A percentile compares a stretch with the other conserved stretches of the same genome.
phyloP scores from a whole-genome alignment of 1,284 basidiomycete genomes.

The Ustilago xerochloae region DNA sequence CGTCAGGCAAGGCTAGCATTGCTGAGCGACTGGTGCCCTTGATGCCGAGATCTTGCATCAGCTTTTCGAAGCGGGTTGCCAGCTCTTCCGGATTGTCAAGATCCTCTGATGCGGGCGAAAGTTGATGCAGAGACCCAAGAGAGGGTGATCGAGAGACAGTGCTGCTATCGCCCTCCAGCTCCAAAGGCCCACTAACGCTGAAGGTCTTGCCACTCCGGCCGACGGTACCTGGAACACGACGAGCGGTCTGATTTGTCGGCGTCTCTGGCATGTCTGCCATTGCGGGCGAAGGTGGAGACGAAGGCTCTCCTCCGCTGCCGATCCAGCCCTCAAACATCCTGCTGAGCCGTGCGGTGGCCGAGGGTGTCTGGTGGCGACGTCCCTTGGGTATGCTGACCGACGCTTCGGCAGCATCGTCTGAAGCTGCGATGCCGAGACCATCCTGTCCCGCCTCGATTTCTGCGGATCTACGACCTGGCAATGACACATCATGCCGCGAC shows the following conservation, averaged over 20 bases:
- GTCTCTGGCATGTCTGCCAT: slow-evolving; percentile 26
- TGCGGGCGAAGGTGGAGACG: slow-evolving; percentile 26
- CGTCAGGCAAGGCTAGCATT: slow-evolving; percentile 76
- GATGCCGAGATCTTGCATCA: slow-evolving; percentile 71
- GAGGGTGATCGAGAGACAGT: slow-evolving; percentile 34
- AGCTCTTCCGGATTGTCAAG: slow-evolving; percentile 39
- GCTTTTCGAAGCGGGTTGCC: slow-evolving; percentile 39
- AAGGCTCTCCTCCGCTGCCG: slow-evolving; percentile 24
- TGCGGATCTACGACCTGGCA: not conserved
- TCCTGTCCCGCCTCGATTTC: not conserved
- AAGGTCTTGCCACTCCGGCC: slow-evolving; percentile 43
- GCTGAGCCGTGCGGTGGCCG: slow-evolving; percentile 53
- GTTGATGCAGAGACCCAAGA: slow-evolving; percentile 21
- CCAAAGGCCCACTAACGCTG: slow-evolving; percentile 56
- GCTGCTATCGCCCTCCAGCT: slow-evolving; percentile 47
- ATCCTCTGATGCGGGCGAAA: slow-evolving; percentile 21
- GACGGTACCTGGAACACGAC: slow-evolving; percentile 29
- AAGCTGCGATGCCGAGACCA: not conserved
- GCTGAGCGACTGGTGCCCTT: slow-evolving; percentile 77
- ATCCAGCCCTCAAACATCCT: slow-evolving; percentile 63
- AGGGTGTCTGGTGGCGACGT: slow-evolving; percentile 36
- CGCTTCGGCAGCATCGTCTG: not conserved
- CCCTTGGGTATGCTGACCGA: slow-evolving; percentile 27
- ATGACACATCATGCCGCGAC: not conserved
- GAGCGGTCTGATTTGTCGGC: slow-evolving; percentile 16